Conservation (phyloP, 805 yeast species). For the Metschnikowia reukaufii region DNA sequence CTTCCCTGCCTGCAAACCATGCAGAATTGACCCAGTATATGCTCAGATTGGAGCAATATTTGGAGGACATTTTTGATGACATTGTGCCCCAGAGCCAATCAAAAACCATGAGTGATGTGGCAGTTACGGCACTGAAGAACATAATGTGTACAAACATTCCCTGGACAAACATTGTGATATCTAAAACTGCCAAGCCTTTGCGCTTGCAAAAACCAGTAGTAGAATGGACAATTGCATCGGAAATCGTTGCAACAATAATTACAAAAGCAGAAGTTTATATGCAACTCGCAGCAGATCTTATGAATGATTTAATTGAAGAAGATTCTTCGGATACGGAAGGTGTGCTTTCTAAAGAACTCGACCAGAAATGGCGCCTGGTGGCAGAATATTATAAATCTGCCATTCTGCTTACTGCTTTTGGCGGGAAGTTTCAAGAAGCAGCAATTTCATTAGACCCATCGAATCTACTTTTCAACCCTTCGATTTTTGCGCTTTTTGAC, state of each 20-base stretch:
- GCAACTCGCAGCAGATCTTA: slow-evolving; percentile 35
- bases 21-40: slow-evolving; percentile 32
- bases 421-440: slow-evolving; percentile 14
- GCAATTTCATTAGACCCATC: slow-evolving; percentile 3
- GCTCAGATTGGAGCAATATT: slow-evolving; percentile 34
- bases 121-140: slow-evolving; percentile 1
- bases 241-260: slow-evolving; percentile 27
- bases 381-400: slow-evolving; percentile 33
- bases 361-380: slow-evolving; percentile 40
- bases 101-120: background rate
- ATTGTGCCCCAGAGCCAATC: background rate
- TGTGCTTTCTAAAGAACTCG: slow-evolving; percentile 14
- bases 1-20: slow-evolving; percentile 14
- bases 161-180: slow-evolving; percentile 7
- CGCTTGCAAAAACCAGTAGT: slow-evolving; percentile 5
- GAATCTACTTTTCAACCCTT: slow-evolving; percentile 10
- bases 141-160: slow-evolving; percentile 5
- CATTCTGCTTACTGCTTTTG: slow-evolving; percentile 29
- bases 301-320: slow-evolving; percentile 36
- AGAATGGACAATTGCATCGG: slow-evolving; percentile 34
- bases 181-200: background rate
- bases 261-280: slow-evolving; percentile 31
- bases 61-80: slow-evolving; percentile 27
- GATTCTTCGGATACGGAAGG: background rate
- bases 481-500: slow-evolving; percentile 14